These are phyloP conservation scores for Kitagawia praeruptora DNA, from an alignment of 129 eudicot genomes.

Conservation along the genomic window DNA sequence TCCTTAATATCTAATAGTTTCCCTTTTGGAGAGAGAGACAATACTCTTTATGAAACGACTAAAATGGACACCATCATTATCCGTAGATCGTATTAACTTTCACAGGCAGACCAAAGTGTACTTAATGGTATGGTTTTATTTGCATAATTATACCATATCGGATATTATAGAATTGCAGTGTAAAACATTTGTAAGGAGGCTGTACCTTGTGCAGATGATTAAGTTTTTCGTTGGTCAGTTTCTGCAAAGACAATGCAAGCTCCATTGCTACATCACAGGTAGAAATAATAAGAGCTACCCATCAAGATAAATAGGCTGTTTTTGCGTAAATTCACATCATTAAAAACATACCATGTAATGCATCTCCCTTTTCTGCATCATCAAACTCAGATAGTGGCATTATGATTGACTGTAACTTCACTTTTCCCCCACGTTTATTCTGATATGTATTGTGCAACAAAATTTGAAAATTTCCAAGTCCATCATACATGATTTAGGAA, in stretches of 20 bases:
- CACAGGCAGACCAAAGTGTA: background rate
- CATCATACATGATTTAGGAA: background rate
- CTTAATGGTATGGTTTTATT: background rate
- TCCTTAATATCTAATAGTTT: background rate
- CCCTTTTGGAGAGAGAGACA: background rate
- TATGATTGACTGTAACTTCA: slow-evolving; percentile 73
- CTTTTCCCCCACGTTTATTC: slow-evolving; percentile 97
- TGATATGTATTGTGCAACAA: slow-evolving; percentile 14
- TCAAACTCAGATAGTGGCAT: slow-evolving; percentile 88
- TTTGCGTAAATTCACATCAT: background rate
- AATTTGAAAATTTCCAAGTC: background rate
- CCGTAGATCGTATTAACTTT: background rate
- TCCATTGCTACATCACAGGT: slow-evolving; percentile 65
- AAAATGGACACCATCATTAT: background rate
- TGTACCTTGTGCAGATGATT: slow-evolving; percentile 70
- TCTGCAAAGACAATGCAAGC: slow-evolving; percentile 88
- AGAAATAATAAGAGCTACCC: background rate
- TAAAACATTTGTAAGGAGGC: background rate
- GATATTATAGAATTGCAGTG: background rate
- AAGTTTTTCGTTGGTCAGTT: slow-evolving; percentile 88
- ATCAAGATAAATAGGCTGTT: background rate
- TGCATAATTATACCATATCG: background rate
- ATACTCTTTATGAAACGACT: background rate
- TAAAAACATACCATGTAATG: slow-evolving; percentile 61
- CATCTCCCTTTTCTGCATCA: slow-evolving; percentile 96